phyloP scores from a whole-genome alignment of 1,284 basidiomycete species.

The Apiotrichum montevideense region DNA sequence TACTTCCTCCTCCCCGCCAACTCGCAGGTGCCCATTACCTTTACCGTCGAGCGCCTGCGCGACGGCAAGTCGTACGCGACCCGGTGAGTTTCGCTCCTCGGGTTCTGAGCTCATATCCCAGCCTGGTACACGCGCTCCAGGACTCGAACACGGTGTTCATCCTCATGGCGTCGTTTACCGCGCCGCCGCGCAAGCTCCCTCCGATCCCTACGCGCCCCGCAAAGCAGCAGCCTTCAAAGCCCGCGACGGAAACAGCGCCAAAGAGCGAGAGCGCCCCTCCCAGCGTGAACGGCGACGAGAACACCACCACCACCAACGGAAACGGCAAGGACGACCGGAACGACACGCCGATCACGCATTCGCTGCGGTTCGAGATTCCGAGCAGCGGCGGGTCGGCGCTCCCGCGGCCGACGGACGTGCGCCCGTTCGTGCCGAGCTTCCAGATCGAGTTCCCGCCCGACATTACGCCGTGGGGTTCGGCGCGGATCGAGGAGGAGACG shows the following conservation, averaged over 20 bases:
- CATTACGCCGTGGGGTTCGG: constrained; percentile 59
- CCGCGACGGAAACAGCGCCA: neutral
- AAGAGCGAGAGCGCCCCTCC: neutral
- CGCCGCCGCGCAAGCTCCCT: constrained; percentile 54
- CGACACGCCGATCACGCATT: constrained; percentile 13
- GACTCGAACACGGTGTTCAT: constrained; percentile 70
- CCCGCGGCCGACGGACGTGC: constrained; percentile 4
- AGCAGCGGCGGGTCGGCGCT: neutral
- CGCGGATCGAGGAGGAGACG: constrained; percentile 56
- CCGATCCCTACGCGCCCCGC: neutral
- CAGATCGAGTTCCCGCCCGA: constrained; percentile 34
- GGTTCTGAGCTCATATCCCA: constrained; percentile 45
- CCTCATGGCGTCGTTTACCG: constrained; percentile 60
- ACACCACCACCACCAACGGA: constrained; percentile 40
- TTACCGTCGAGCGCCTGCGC: constrained; percentile 71
- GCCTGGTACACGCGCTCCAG: constrained; percentile 70
- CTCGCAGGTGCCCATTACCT: constrained; percentile 68
- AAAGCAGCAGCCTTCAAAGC: neutral
- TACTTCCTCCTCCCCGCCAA: constrained; percentile 42
- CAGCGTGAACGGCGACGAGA: constrained; percentile 22
- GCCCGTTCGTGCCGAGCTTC: constrained; percentile 21
- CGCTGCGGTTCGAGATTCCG: constrained; percentile 13
- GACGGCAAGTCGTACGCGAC: constrained; percentile 49
- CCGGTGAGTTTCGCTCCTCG: neutral
- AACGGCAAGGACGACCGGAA: constrained; percentile 1